Evolutionary conservation across 257 asterid genomes (phyloP).

Genomic region (Parsonsia alboflavescens): DNA sequence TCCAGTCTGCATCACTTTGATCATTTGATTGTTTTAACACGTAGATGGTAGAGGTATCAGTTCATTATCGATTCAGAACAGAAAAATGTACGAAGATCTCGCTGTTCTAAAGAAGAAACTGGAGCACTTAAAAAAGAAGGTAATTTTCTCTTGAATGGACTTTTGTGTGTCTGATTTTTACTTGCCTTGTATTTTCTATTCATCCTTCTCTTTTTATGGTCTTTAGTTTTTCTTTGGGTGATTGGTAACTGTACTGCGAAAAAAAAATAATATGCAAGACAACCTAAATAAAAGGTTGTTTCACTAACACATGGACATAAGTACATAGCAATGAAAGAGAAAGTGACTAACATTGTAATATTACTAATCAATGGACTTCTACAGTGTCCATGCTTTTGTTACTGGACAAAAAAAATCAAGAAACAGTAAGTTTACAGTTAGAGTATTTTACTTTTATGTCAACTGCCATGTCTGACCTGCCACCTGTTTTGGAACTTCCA

Average conservation of each 20-base stretch:
- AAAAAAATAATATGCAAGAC: neutral
- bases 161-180: neutral
- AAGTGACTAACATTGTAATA: neutral
- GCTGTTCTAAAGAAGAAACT: conserved; percentile 57
- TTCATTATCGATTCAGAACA: conserved; percentile 52
- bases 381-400: neutral
- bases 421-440: neutral
- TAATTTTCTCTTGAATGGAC: conserved; percentile 17
- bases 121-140: conserved; percentile 72
- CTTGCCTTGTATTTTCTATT: neutral
- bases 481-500: too few relatives aligned
- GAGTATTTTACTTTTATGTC: neutral
- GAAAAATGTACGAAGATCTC: conserved; percentile 50
- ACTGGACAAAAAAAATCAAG: neutral
- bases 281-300: neutral
- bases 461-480: neutral
- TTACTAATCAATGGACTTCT: neutral
- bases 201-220: neutral
- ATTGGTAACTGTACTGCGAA: neutral
- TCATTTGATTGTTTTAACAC: conserved; percentile 16
- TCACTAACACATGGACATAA: neutral
- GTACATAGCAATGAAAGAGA: neutral
- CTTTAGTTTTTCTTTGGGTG: neutral
- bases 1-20: conserved; percentile 12
- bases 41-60: conserved; percentile 46